Base-by-base conservation (phyloP, 108 stramenopile genomes). In the Mayamaea pseudoterrestris region DNA sequence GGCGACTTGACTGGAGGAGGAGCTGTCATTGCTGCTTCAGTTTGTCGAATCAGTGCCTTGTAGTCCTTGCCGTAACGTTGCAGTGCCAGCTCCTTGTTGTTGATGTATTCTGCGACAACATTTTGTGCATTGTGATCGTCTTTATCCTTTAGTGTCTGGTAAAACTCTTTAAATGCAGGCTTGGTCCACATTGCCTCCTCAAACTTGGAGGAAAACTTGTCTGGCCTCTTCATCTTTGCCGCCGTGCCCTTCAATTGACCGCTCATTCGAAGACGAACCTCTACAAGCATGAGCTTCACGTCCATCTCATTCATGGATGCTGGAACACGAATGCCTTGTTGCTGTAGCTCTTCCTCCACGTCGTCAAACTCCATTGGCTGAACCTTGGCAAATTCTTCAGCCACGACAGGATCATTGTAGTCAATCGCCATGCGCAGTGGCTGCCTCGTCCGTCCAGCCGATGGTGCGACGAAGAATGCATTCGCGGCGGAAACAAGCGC, bases 401-500 rank as follows among this genome's bases (percentile, higher is more conserved):
- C 80, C 13, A 89, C 87, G 32, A 72, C 70, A 13, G 87, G 87
- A 61, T 89, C 82, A 59, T 81, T 89, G 78, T 84, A 84, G 39
- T 89, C 82, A 31, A 89, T 58, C 41, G 82, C 81, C 85, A 87
- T 87, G 18, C 16, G 21, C 18, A 78, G 48, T 27, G 51, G n/a
- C n/a, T n/a, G n/a, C n/a, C n/a, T n/a, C n/a, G n/a, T n/a, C n/a
- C n/a, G n/a, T n/a, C n/a, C n/a, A n/a, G n/a, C n/a, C n/a, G n/a
- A n/a, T n/a, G n/a, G n/a, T n/a, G n/a, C n/a, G n/a, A n/a, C n/a
- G n/a, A n/a, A n/a, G n/a, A n/a, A n/a, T n/a, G n/a, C n/a, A n/a
- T n/a, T n/a, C n/a, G n/a, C n/a, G n/a, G n/a, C n/a, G n/a, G n/a
- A n/a, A n/a, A n/a, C n/a, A n/a, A n/a, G n/a, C n/a, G n/a, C n/a